Evolutionary conservation across 2,329 filamentous ascomycete genomes (phyloP).

Genomic region (Monosporascus sp.): DNA sequence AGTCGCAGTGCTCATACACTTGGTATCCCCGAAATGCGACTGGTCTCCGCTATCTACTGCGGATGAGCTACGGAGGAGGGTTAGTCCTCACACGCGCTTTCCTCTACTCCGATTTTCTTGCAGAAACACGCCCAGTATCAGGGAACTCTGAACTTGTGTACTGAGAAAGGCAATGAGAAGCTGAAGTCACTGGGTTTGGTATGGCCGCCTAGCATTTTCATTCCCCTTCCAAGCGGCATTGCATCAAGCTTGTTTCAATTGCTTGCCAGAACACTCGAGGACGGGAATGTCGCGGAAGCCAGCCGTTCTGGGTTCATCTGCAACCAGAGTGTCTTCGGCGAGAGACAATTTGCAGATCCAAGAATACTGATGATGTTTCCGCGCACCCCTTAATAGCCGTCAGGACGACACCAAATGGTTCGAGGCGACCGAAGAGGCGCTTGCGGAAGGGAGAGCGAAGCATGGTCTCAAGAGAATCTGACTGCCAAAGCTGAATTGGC

Average conservation of each 20-base stretch:
- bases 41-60: not conserved
- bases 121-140: not conserved
- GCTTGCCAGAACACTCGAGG: not conserved
- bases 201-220: constrained; percentile 4
- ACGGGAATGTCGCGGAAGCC: not conserved
- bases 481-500: constrained; percentile 2
- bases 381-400: not conserved
- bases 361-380: constrained; percentile 1
- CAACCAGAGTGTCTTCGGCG: not conserved
- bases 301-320: not conserved
- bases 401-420: not conserved
- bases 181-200: not conserved
- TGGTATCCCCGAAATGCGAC: not conserved
- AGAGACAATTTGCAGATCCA: not conserved
- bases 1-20: not conserved
- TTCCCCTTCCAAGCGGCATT: constrained; percentile 1
- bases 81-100: constrained; percentile 1
- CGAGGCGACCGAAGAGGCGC: not conserved
- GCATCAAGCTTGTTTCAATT: constrained; percentile 3
- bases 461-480: not conserved
- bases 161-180: not conserved
- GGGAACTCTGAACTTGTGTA: not conserved
- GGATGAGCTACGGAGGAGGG: not conserved
- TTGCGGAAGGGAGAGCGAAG: constrained; percentile 1
- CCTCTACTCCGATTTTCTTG: constrained; percentile 3